Evolutionary conservation across 208 protist genomes (phyloP), one percentile per base, ranked within the genome.

Genomic region (Lotmaria passim): DNA sequence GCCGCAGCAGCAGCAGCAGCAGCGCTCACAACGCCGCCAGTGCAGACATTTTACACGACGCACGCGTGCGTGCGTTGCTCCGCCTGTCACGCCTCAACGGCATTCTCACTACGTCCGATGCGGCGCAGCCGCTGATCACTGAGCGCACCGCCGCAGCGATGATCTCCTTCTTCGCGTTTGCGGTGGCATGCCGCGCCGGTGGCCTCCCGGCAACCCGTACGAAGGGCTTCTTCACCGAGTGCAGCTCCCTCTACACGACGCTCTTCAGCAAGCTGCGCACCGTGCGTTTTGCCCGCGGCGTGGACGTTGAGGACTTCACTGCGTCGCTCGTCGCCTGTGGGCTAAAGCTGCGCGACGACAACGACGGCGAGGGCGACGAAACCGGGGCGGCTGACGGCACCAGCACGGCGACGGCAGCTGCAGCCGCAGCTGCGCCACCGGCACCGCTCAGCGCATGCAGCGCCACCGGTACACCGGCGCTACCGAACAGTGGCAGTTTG

Each of bases 271-370:
- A 76, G 30, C 58, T 95, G 75, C 72, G 59, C 39, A 53, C 69
- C n/a, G 57, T 89, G 23, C 61, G 41, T 46, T 89, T 92, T 57
- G 44, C 67, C 24, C 48, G 64, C 21, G 81, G 77, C 15, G 75
- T 95, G 46, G 86, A 82, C 56, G 73, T 89, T 50, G 78, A 89
- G 58, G 85, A 83, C 46, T 89, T 95, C 63, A 79, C 87, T 12
- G 85, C 90, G 14, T 76, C 87, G 2, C 77, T 95, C 8, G 83
- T 91, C 33, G 86, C 82, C 44, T 95, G 90, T 56, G 85, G 85
- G 39, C 64, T 95, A 50, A 80, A 89, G 66, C 74, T 95, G 53
- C 78, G 83, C n/a, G 50, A 55, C 8, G 59, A 75, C 33, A 76
- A 76, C 1, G 80, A 70, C 14, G 46, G 15, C 2, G 70, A 76